These are phyloP conservation scores for Warburgia ugandensis DNA, from an alignment of 164 flowering plant genomes.

Conservation along the genomic window DNA sequence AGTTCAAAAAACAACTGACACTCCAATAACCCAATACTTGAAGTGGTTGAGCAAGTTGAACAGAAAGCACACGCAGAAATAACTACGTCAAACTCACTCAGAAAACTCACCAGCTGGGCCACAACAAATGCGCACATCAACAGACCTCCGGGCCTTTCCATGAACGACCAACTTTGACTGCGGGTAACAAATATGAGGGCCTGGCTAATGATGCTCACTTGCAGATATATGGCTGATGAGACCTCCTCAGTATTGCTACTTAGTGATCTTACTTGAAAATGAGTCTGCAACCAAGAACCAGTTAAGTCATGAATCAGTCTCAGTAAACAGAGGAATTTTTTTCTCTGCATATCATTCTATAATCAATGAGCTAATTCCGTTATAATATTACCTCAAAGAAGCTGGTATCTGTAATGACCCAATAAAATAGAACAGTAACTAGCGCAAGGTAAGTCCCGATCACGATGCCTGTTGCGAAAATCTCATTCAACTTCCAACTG, in stretches of 20 bases:
- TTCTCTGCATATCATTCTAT: not conserved
- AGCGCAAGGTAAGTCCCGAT: slow-evolving; percentile 86
- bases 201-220: slow-evolving; percentile 63
- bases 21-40: not conserved
- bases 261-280: slow-evolving; percentile 25
- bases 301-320: not conserved
- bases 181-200: slow-evolving; percentile 63
- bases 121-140: slow-evolving; percentile 77
- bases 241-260: slow-evolving; percentile 20
- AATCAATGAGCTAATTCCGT: not conserved
- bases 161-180: slow-evolving; percentile 75
- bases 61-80: not conserved
- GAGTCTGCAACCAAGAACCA: slow-evolving; percentile 27
- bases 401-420: slow-evolving; percentile 41
- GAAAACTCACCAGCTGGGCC: slow-evolving; percentile 70
- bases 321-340: not conserved
- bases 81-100: no score
- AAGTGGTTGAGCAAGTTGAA: not conserved
- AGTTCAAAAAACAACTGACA: not conserved
- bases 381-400: slow-evolving; percentile 66
- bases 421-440: slow-evolving; percentile 72
- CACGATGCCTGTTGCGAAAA: slow-evolving; percentile 77
- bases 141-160: slow-evolving; percentile 71
- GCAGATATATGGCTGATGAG: slow-evolving; percentile 58
- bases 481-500: slow-evolving; percentile 84